Conservation (phyloP, 441 rosid genomes). For the Populus tomentosa region DNA sequence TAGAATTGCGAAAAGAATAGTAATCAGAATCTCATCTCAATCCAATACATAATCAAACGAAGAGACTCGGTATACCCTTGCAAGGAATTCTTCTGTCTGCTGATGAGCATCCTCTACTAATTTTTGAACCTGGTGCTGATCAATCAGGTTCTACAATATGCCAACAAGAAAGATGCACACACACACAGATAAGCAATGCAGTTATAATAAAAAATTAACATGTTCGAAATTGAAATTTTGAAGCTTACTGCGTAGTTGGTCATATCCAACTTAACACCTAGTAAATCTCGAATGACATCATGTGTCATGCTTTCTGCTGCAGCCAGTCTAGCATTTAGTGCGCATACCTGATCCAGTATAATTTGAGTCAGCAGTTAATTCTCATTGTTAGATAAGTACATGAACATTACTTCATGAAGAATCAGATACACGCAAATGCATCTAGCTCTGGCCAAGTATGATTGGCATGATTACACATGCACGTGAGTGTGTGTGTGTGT, state of each 20-base stretch:
- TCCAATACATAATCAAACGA: background rate
- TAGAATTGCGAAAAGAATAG: background rate
- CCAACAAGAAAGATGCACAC: constrained; percentile 16
- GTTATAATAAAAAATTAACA: constrained; percentile 2
- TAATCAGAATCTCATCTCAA: background rate
- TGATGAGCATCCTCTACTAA: constrained; percentile 66
- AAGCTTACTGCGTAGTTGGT: constrained; percentile 79
- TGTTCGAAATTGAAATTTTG: constrained; percentile 9
- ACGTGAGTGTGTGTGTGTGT: background rate
- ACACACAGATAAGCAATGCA: constrained; percentile 15
- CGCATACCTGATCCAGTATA: constrained; percentile 52
- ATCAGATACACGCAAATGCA: background rate
- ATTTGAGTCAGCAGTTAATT: constrained; percentile 3
- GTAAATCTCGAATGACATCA: constrained; percentile 92
- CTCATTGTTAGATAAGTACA: background rate
- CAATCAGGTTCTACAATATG: constrained; percentile 62
- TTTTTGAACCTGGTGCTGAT: constrained; percentile 67
- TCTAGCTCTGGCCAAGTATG: background rate
- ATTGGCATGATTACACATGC: background rate
- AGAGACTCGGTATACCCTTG: too few species aligned
- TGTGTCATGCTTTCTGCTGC: constrained; percentile 98
- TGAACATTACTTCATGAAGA: too few species aligned
- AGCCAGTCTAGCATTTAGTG: constrained; percentile 76
- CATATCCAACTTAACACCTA: constrained; percentile 85
- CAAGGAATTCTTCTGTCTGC: constrained; percentile 55